phyloP scores from a whole-genome alignment of 2,329 filamentous ascomycete genomes.

The Coccinonectria pachysandricola region DNA sequence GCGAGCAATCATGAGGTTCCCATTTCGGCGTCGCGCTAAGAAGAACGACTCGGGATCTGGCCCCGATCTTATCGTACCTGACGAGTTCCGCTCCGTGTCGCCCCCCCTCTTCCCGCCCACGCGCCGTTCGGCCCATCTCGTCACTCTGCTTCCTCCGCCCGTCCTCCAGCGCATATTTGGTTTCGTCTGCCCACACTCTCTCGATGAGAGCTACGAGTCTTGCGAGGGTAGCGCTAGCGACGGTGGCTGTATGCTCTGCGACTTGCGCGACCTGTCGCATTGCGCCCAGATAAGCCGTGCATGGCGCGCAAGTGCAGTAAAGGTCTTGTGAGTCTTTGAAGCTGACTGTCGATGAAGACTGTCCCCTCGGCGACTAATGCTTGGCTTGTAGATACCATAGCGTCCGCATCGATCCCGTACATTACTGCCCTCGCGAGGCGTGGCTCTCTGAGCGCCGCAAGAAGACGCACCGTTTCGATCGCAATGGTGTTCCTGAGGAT shows the following conservation, averaged over 20 bases:
- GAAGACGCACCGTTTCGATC: constrained; percentile 59
- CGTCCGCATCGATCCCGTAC: constrained; percentile 85
- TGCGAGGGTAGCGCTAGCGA: constrained; percentile 72
- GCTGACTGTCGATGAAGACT: no score
- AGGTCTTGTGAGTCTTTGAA: constrained; percentile 58
- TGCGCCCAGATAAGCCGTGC: constrained; percentile 63
- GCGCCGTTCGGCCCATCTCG: constrained; percentile 29
- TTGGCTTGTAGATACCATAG: constrained; percentile 77
- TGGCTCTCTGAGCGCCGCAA: constrained; percentile 70
- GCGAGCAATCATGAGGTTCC: constrained; percentile 27
- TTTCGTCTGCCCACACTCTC: constrained; percentile 72
- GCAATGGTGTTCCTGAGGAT: constrained; percentile 73
- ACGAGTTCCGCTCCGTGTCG: constrained; percentile 19
- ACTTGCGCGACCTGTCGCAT: constrained; percentile 77
- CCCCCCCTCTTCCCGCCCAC: constrained; percentile 27
- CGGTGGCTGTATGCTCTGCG: constrained; percentile 85
- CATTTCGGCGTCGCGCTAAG: constrained; percentile 30
- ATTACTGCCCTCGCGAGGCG: constrained; percentile 86
- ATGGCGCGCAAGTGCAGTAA: constrained; percentile 51
- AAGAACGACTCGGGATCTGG: constrained; percentile 15
- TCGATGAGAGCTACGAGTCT: constrained; percentile 67
- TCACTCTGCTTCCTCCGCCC: constrained; percentile 51
- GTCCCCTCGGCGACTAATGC: no score
- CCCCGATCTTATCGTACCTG: constrained; percentile 16
- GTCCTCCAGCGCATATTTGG: constrained; percentile 69